These are phyloP conservation scores for Parasitella parasitica DNA, from an alignment of 371 early-diverging fungal species.

Conservation along the genomic window DNA sequence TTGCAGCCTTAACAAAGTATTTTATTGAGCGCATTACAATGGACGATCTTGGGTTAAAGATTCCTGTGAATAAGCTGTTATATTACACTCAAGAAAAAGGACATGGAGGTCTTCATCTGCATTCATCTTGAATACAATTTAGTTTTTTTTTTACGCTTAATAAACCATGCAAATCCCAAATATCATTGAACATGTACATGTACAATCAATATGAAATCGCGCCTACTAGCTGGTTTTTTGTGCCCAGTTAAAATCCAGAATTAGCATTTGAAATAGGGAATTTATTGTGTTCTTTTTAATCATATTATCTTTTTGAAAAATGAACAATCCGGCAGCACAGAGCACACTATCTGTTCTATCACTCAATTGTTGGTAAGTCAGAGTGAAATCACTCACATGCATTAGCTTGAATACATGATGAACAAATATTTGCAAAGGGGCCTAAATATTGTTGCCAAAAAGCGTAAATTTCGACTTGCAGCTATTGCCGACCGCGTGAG, in stretches of 20 bases:
- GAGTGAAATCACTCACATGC: background rate
- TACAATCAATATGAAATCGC: too few species aligned
- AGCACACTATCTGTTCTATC: conserved; percentile 45
- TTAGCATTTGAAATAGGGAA: background rate
- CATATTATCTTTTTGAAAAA: too few species aligned
- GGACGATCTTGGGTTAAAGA: conserved; percentile 27
- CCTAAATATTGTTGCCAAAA: conserved; percentile 49
- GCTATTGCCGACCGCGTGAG: conserved; percentile 57
- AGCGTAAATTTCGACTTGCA: conserved; percentile 45
- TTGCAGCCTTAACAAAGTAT: conserved; percentile 27
- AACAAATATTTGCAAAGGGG: conserved; percentile 44
- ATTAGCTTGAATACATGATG: background rate
- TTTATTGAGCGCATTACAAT: conserved; percentile 32
- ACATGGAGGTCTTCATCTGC: background rate
- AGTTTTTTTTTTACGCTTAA: background rate
- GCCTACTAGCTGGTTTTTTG: too few species aligned
- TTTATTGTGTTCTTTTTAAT: background rate
- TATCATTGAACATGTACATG: too few species aligned
- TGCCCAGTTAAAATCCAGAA: too few species aligned
- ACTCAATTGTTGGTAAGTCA: conserved; percentile 58
- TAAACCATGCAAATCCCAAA: too few species aligned
- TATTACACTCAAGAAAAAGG: conserved; percentile 24
- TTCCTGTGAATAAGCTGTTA: conserved; percentile 17
- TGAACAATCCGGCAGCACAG: background rate
- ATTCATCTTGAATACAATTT: background rate